phyloP scores from a whole-genome alignment of 2,329 filamentous ascomycete genomes.

The Neofusicoccum umdonicola region DNA sequence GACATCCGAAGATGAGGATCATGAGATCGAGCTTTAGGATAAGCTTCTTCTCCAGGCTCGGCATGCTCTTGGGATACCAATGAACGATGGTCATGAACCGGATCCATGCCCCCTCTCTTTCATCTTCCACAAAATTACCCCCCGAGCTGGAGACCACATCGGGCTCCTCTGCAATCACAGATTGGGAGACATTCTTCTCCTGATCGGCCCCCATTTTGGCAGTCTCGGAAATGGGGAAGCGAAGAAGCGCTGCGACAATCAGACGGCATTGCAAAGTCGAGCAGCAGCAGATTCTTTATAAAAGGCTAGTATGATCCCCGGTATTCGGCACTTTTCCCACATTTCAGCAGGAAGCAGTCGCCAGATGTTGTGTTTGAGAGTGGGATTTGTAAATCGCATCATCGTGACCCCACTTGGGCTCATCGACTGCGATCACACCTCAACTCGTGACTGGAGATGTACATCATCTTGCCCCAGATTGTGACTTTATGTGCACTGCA shows the following conservation, averaged over 20 bases:
- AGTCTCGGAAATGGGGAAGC: background rate
- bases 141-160: background rate
- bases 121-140: background rate
- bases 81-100: conserved; percentile 17
- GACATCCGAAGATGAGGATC: conserved; percentile 40
- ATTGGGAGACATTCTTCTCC: background rate
- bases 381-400: background rate
- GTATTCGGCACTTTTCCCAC: background rate
- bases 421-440: background rate
- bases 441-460: background rate
- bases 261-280: too few species aligned
- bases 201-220: background rate
- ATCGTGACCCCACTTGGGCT: conserved; percentile 1
- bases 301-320: background rate
- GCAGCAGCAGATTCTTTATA: background rate
- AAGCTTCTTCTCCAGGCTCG: conserved; percentile 33
- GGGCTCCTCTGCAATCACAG: background rate
- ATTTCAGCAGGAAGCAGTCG: background rate
- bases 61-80: conserved; percentile 37
- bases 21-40: conserved; percentile 40
- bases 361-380: background rate
- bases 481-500: background rate
- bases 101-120: conserved; percentile 19
- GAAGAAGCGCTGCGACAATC: background rate
- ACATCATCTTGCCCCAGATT: background rate